Conservation (phyloP, 1,284 basidiomycete species). For the Pisolithus thermaeus region DNA sequence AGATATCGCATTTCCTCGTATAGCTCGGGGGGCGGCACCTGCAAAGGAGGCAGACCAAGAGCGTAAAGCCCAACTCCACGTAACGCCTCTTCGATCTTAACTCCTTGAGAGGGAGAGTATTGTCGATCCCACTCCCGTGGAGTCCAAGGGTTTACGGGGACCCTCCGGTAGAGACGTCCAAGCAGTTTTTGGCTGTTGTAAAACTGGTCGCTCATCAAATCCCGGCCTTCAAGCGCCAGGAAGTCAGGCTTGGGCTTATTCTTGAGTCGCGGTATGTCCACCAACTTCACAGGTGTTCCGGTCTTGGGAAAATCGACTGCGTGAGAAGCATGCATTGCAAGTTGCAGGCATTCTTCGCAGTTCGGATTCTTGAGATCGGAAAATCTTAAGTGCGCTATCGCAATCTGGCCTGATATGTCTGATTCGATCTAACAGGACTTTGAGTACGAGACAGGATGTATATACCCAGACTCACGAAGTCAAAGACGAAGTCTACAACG, state of each 20-base stretch:
- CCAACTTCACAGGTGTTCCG: constrained; percentile 48
- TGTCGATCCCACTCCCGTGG: constrained; percentile 20
- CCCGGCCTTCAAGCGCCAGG: constrained; percentile 33
- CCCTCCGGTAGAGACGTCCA: constrained; percentile 34
- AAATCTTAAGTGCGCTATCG: constrained; percentile 59
- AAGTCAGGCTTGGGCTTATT: constrained; percentile 35
- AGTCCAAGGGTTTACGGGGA: constrained; percentile 28
- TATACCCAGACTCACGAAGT: constrained; percentile 31
- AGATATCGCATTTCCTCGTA: constrained; percentile 32
- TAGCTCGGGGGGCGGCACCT: constrained; percentile 21
- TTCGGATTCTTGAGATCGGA: constrained; percentile 50
- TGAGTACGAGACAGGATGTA: background rate
- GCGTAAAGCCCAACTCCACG: constrained; percentile 15
- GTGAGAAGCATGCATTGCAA: constrained; percentile 64
- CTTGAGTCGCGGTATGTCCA: constrained; percentile 42
- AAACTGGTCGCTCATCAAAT: constrained; percentile 17
- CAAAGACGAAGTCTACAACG: constrained; percentile 45
- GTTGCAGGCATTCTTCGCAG: constrained; percentile 40
- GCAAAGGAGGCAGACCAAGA: constrained; percentile 26
- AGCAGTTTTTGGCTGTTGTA: constrained; percentile 36
- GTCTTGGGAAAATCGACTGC: constrained; percentile 69
- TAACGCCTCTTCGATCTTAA: constrained; percentile 20
- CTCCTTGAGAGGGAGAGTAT: constrained; percentile 24
- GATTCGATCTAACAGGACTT: constrained; percentile 39
- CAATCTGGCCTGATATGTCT: constrained; percentile 49